Percentiles rank a stretch among this genome's conserved stretches.
These are phyloP conservation scores for Mortierella sp. DNA, from an alignment of 371 early-diverging fungal genomes.

Conservation along the genomic window DNA sequence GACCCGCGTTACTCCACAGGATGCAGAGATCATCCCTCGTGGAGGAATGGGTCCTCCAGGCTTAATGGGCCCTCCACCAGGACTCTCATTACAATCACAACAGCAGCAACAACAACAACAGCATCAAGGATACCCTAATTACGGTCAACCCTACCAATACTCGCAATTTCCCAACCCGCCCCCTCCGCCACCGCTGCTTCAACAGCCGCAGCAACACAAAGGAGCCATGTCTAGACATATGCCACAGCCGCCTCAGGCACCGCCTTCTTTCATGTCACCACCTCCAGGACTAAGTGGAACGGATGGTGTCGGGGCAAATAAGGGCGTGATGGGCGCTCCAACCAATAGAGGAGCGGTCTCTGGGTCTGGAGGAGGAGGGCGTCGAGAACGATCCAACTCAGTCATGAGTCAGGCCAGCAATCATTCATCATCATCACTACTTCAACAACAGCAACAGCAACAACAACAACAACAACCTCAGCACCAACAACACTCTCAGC, in stretches of 20 bases:
- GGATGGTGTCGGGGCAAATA: slow-evolving; percentile 11
- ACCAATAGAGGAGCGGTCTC: slow-evolving; percentile 6
- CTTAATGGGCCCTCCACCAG: not conserved
- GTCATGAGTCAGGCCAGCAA: slow-evolving; percentile 14
- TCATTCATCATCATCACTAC: slow-evolving; percentile 9
- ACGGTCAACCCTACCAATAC: slow-evolving; percentile 16
- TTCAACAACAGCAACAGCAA: slow-evolving; percentile 19
- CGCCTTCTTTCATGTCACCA: slow-evolving; percentile 4
- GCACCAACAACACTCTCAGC: slow-evolving; percentile 20
- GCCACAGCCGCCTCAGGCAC: slow-evolving; percentile 16
- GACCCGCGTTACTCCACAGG: slow-evolving; percentile 23
- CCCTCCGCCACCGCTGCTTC: slow-evolving; percentile 18
- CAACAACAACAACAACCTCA: slow-evolving; percentile 11
- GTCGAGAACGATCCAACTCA: slow-evolving; percentile 22
- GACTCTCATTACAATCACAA: slow-evolving; percentile 14
- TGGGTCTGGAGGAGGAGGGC: slow-evolving; percentile 15
- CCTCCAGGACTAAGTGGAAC: slow-evolving; percentile 28
- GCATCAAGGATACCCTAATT: slow-evolving; percentile 18
- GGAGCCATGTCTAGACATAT: slow-evolving; percentile 9
- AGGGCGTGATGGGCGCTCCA: not conserved
- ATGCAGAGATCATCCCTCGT: slow-evolving; percentile 19
- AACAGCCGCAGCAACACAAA: slow-evolving; percentile 27
- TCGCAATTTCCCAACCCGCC: not conserved
- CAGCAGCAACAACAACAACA: slow-evolving; percentile 13
- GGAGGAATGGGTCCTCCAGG: slow-evolving; percentile 2